These are phyloP conservation scores for Clonostachys rosea DNA, from an alignment of 2,329 filamentous ascomycete species.

Conservation along the genomic window DNA sequence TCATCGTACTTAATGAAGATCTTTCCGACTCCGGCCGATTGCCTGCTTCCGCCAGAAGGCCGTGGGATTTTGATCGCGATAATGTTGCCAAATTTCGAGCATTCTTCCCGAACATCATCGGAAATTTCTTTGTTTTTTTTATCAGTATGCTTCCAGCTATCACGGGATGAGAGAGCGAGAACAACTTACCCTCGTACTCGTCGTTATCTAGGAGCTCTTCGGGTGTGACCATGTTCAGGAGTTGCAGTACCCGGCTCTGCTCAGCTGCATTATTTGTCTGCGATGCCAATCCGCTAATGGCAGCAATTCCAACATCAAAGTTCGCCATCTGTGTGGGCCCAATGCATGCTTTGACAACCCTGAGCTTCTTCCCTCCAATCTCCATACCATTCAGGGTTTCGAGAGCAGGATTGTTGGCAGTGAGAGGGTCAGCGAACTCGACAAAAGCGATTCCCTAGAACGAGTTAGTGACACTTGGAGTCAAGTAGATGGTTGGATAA, in stretches of 20 bases:
- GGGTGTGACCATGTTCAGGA: slow-evolving; percentile 97
- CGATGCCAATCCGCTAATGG: slow-evolving; percentile 95
- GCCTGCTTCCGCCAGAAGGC: slow-evolving; percentile 75
- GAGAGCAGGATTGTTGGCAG: slow-evolving; percentile 76
- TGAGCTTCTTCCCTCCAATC: slow-evolving; percentile 80
- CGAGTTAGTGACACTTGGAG: slow-evolving; percentile 16
- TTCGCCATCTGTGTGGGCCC: slow-evolving; percentile 90
- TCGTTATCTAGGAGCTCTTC: slow-evolving; percentile 93
- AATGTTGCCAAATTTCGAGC: slow-evolving; percentile 82
- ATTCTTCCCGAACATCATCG: slow-evolving; percentile 92
- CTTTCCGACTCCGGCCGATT: slow-evolving; percentile 89
- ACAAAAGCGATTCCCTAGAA: slow-evolving; percentile 88
- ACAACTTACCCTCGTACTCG: slow-evolving; percentile 78
- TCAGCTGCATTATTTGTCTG: slow-evolving; percentile 77
- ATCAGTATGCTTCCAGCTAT: slow-evolving; percentile 22
- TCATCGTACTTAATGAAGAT: slow-evolving; percentile 94
- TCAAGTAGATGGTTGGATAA: neutral
- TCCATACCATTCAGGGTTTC: slow-evolving; percentile 92
- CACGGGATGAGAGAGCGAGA: slow-evolving; percentile 9
- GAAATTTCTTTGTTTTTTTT: slow-evolving; percentile 68
- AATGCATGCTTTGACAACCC: slow-evolving; percentile 84
- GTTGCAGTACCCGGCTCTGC: slow-evolving; percentile 77
- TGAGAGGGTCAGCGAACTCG: slow-evolving; percentile 75
- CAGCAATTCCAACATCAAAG: slow-evolving; percentile 92
- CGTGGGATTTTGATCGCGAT: slow-evolving; percentile 90